Evolutionary conservation across 306 rosid genomes (phyloP), one percentile per base, ranked within the genome.

Genomic region (Adenanthera pavonina): DNA sequence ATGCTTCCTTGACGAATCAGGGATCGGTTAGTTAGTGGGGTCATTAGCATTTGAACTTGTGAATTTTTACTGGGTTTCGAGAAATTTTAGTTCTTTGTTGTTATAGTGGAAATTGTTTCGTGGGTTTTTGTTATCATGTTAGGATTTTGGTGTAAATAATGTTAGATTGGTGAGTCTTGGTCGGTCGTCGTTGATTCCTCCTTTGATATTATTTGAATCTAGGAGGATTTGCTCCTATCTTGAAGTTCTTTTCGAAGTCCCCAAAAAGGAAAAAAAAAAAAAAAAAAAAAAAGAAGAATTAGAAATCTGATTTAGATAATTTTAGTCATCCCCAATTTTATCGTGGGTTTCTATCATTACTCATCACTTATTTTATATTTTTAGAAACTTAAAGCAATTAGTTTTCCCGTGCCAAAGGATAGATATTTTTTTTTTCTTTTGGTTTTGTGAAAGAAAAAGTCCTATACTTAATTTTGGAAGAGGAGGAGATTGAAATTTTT

Each of bases 261-360:
- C 19, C 70, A 57, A 81, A 79, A 70, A 69, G 74, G 56, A 69
- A 69, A 69, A 44, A 69, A 69, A 43, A 2, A 11, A 1, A 6
- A 73, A 40, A 56, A n/a, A 77, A 44, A 69, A 87, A 84, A 35
- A 60, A 44, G 81, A 74, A 84, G 36, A 51, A 35, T 69, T 77
- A 78, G 66, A 53, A 34, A 66, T 86, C 43, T 30, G 80, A 81
- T 79, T 79, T 69, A 11, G 74, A 54, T 66, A 72, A 83, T 82
- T 87, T 78, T 83, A 78, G 80, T 81, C 85, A 75, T 81, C 95
- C 91, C 89, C 86, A 84, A 84, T 94, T 94, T 93, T 92, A 81
- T 81, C 70, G 90, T 80, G 75, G 75, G 93, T 97, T 78, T 75
- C 83, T 75, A 79, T 83, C 74, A 46, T 76, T 85, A 79, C 83